Evolutionary conservation across 2,329 filamentous ascomycete species (phyloP).

Genomic region (Claviceps sorghi): DNA sequence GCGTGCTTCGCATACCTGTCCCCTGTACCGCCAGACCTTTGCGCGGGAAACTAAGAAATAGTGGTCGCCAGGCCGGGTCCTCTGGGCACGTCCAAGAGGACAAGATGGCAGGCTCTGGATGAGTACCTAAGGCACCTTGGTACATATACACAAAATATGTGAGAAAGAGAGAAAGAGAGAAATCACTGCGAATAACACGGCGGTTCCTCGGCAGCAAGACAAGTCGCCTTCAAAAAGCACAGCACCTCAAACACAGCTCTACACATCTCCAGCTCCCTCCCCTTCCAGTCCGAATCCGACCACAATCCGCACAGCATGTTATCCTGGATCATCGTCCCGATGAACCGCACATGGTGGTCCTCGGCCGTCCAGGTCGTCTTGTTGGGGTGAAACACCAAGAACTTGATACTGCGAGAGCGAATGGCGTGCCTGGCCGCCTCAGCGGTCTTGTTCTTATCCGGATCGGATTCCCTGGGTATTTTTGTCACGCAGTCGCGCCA

Average conservation of each 20-base stretch:
- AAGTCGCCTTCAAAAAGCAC: not conserved
- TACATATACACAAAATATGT: no score
- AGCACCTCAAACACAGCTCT: not conserved
- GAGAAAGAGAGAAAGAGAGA: no score
- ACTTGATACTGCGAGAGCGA: slow-evolving; percentile 15
- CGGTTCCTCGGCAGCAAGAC: not conserved
- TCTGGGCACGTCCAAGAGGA: no score
- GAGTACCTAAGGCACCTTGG: no score
- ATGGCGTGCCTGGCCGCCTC: slow-evolving; percentile 19
- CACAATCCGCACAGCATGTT: slow-evolving; percentile 20
- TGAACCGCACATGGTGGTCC: slow-evolving; percentile 26
- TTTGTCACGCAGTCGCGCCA: slow-evolving; percentile 16
- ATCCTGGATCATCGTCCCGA: slow-evolving; percentile 20
- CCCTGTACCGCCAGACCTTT: no score
- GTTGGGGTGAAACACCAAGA: slow-evolving; percentile 21
- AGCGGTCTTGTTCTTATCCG: slow-evolving; percentile 19
- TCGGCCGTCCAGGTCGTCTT: slow-evolving; percentile 21
- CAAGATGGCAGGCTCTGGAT: no score
- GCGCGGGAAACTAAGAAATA: no score
- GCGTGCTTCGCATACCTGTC: no score
- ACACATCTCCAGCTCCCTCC: slow-evolving; percentile 12
- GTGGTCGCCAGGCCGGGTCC: no score
- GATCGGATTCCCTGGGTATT: slow-evolving; percentile 11
- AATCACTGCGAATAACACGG: not conserved
- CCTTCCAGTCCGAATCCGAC: slow-evolving; percentile 15